Evolutionary conservation across 78 protist species (phyloP).

Genomic region (Dictyostelium firmibasis): DNA sequence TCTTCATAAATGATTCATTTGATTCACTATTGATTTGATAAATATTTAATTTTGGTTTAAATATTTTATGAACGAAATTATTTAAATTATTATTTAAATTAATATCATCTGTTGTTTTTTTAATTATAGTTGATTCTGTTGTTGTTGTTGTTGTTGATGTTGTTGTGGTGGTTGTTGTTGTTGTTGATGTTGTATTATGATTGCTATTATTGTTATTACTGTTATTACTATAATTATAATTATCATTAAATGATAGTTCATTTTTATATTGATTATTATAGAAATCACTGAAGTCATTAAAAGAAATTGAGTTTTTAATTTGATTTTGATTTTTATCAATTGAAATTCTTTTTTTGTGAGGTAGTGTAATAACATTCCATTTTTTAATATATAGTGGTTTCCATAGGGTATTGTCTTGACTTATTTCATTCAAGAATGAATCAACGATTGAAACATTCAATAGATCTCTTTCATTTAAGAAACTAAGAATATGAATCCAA

Average conservation of each 20-base stretch:
- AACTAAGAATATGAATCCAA: constrained; percentile 36
- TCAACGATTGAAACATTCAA: neutral
- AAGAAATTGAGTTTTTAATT: neutral
- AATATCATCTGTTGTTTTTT: neutral
- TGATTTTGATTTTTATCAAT: constrained; percentile 3
- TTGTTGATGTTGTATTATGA: too few species aligned
- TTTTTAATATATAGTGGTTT: constrained; percentile 49
- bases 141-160: neutral
- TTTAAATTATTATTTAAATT: neutral
- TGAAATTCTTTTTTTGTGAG: constrained; percentile 23
- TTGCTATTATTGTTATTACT: neutral
- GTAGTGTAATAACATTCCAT: constrained; percentile 66
- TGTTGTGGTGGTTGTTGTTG: too few species aligned
- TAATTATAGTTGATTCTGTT: neutral
- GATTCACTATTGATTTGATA: neutral
- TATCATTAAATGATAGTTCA: neutral
- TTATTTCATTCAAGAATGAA: neutral
- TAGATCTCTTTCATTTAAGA: constrained; percentile 34
- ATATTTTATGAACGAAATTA: neutral
- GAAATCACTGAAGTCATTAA: neutral
- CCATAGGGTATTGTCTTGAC: constrained; percentile 59
- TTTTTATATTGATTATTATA: neutral
- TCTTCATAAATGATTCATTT: neutral
- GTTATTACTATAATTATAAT: neutral
- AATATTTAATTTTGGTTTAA: neutral